Percentiles rank a stretch among this genome's conserved stretches.
Evolutionary conservation across 164 flowering plant species (phyloP).

Genomic region (Santalum album): DNA sequence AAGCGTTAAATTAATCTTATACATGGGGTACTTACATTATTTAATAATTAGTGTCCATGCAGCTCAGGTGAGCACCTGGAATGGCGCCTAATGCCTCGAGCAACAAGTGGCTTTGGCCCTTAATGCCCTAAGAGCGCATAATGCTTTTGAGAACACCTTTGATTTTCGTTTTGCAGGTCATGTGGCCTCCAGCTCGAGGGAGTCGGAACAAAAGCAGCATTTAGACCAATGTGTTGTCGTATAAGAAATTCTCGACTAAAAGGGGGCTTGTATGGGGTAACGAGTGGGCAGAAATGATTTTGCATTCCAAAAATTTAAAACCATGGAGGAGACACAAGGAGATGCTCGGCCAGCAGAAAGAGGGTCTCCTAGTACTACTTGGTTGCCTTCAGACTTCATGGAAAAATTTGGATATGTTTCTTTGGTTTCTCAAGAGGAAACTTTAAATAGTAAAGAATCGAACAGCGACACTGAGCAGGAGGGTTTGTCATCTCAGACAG

Average conservation of each 20-base stretch:
- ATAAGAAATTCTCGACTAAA: constrained; percentile 3
- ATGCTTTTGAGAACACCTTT: too few relatives aligned
- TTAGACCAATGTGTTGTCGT: constrained; percentile 4
- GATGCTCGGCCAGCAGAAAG: constrained; percentile 58
- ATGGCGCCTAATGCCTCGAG: too few relatives aligned
- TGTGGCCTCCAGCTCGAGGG: constrained; percentile 25
- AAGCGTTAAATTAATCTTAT: too few relatives aligned
- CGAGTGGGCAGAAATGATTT: constrained; percentile 51
- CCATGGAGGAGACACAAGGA: constrained; percentile 78
- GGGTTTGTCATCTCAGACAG: constrained; percentile 42
- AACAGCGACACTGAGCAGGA: constrained; percentile 31
- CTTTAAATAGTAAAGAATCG: constrained; percentile 27
- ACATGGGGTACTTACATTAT: too few relatives aligned
- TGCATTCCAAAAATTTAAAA: constrained; percentile 27
- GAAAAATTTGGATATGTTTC: constrained; percentile 71
- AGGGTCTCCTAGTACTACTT: constrained; percentile 51
- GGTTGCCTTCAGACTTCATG: constrained; percentile 75
- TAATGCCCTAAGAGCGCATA: too few relatives aligned
- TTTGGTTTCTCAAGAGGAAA: constrained; percentile 49
- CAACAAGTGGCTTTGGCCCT: too few relatives aligned
- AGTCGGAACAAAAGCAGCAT: constrained; percentile 9
- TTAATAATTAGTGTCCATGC: too few relatives aligned
- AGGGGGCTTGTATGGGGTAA: constrained; percentile 36
- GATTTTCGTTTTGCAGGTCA: constrained; percentile 17
- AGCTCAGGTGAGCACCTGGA: too few relatives aligned